A percentile compares a stretch with the other conserved stretches of the same genome.
phyloP scores from a whole-genome alignment of 2,329 filamentous ascomycete species.

The Aspergillus caelatus region DNA sequence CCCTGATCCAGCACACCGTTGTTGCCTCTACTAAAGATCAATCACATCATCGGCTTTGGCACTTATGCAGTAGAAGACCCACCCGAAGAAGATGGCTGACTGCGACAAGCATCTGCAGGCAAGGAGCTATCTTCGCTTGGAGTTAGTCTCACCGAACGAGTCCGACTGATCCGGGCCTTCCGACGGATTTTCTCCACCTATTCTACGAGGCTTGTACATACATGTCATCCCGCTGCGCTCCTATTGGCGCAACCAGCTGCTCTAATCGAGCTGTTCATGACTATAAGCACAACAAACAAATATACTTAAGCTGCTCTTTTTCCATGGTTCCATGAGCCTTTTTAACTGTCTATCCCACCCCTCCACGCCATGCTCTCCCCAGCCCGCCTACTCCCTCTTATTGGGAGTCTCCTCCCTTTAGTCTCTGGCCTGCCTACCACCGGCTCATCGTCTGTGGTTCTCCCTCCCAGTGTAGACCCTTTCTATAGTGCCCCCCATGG shows the following conservation, averaged over 20 bases:
- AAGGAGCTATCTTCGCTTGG: not conserved
- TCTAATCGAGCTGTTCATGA: not conserved
- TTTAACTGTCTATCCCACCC: not conserved
- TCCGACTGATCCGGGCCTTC: not conserved
- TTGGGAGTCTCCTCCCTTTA: constrained; percentile 4
- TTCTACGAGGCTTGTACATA: not conserved
- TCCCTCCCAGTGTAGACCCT: constrained; percentile 17
- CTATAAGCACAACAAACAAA: not conserved
- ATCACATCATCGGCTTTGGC: not conserved
- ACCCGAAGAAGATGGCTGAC: not conserved
- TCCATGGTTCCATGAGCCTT: not conserved
- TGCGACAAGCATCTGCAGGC: not conserved
- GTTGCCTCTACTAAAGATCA: not conserved
- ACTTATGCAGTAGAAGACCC: not conserved
- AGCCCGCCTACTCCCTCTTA: constrained; percentile 6
- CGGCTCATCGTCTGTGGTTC: not conserved
- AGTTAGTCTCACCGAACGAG: not conserved
- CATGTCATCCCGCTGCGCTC: not conserved
- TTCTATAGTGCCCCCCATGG: constrained; percentile 20
- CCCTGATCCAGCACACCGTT: not conserved
- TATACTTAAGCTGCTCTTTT: not conserved
- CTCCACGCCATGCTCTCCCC: constrained; percentile 2
- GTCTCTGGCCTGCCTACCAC: constrained; percentile 7
- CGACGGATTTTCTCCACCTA: not conserved
- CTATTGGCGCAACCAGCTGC: not conserved